Evolutionary conservation across 2,329 filamentous ascomycete species (phyloP).

Genomic region (Dothideomycetes sp.): DNA sequence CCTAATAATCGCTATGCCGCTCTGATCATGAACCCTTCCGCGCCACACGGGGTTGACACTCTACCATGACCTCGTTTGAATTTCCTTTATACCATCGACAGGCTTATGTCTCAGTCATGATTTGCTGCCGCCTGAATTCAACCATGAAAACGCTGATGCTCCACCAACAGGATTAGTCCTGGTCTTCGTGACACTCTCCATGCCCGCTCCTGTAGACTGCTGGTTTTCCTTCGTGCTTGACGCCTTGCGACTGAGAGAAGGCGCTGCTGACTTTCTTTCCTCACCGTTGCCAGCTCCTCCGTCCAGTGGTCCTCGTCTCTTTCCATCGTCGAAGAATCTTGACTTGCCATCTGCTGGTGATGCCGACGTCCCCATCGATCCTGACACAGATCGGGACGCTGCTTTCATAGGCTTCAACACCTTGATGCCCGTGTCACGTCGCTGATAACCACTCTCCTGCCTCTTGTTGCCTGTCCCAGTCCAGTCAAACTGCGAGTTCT

Average conservation of each 20-base stretch:
- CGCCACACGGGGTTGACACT: too few species aligned
- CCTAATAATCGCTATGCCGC: too few species aligned
- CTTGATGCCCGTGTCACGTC: constrained; percentile 70
- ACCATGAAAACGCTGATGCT: constrained; percentile 91
- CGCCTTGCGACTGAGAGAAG: constrained; percentile 11
- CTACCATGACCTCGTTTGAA: too few species aligned
- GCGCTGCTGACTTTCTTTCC: constrained; percentile 10
- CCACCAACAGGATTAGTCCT: constrained; percentile 73
- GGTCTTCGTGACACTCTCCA: constrained; percentile 16
- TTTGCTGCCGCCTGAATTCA: constrained; percentile 40
- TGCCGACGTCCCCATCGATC: constrained; percentile 23
- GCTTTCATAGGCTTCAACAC: constrained; percentile 71
- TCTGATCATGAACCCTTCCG: too few species aligned
- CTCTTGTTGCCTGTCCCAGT: constrained; percentile 42
- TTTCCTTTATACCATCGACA: too few species aligned
- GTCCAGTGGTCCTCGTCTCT: constrained; percentile 11
- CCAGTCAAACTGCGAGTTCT: constrained; percentile 33
- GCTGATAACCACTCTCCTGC: constrained; percentile 55
- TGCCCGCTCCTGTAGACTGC: constrained; percentile 8
- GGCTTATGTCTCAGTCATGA: too few species aligned
- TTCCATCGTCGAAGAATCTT: constrained; percentile 39
- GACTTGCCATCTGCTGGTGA: constrained; percentile 26
- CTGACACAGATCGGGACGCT: constrained; percentile 37
- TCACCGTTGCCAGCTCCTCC: constrained; percentile 6
- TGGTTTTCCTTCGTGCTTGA: neutral